Evolutionary conservation across 1,284 basidiomycete genomes (phyloP), one percentile per base, ranked within the genome.

Genomic region (Marasmius oreades): DNA sequence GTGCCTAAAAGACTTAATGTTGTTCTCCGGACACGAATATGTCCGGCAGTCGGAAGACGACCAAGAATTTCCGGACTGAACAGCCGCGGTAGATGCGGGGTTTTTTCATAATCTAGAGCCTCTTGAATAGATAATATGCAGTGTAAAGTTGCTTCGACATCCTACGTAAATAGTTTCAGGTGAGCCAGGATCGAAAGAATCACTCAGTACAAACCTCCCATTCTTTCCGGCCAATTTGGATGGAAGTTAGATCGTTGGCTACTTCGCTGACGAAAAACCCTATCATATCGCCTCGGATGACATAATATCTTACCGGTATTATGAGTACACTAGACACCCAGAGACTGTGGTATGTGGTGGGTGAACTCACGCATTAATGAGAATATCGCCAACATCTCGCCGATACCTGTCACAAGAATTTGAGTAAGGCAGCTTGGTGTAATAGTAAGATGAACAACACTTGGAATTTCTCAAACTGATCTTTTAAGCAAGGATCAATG

Each of bases 41-140:
- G 77, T 1, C 86, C 88, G 0, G 81, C 72, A 0, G 78, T 80
- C 0, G 92, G 86, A 12, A 95, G 68, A 12, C 78, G 72, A 5
- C 83, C 85, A 2, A 94, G 78, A 12, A 93, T 76, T 12, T 84
- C 81, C 0, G 83, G 74, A 11, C 84, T 84, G 66, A 95, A 94
- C 12, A 95, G 61, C 14, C 83, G 77, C 11, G 79, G 75, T 1
- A 95, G 76, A 55, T 84, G 78, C 1, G 74, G 74, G 31, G 84
- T 82, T 53, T 85, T 82, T 45, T 90, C 88, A 10, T 92, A 70
- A 16, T 92, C 90, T 2, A 95, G 78, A 0, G 91, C 91, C 75
- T 96, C 93, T 65, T 93, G 90, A 3, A 93, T 80, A 14, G 88
- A 89, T 73, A 88, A 86, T 37, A 95, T 79, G 63, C 90, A 93